phyloP scores from a whole-genome alignment of 148 eudicot genomes.

The Polygonum maritimum region DNA sequence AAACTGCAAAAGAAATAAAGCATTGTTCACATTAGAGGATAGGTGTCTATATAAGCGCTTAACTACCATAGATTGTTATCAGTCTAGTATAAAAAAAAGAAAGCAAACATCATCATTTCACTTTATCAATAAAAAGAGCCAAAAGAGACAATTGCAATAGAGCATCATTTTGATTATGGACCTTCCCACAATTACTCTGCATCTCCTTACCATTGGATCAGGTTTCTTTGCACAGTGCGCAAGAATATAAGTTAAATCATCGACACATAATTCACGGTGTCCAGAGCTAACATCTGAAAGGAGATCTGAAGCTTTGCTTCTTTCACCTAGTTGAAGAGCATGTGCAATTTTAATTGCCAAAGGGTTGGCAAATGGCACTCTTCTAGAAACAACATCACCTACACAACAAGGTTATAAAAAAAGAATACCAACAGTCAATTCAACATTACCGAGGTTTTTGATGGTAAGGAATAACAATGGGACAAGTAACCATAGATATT shows the following conservation, averaged over 20 bases:
- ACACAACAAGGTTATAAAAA: slow-evolving; percentile 9
- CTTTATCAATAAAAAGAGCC: background rate
- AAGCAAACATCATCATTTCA: background rate
- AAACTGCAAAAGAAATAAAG: slow-evolving; percentile 47
- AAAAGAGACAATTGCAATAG: background rate
- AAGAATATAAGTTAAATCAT: slow-evolving; percentile 53
- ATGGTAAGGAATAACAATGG: background rate
- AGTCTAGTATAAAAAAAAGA: background rate
- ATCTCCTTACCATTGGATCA: slow-evolving; percentile 65
- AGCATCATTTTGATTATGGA: background rate
- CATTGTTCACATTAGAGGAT: background rate
- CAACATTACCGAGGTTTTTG: background rate
- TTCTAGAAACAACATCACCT: slow-evolving; percentile 25
- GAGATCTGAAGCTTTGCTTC: slow-evolving; percentile 51
- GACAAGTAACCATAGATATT: background rate
- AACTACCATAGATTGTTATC: background rate
- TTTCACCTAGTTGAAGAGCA: slow-evolving; percentile 64
- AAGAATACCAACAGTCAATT: background rate
- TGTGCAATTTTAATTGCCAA: slow-evolving; percentile 43
- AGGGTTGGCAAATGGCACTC: slow-evolving; percentile 21
- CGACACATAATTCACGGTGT: slow-evolving; percentile 17
- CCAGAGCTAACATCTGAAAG: slow-evolving; percentile 34
- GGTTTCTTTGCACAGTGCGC: slow-evolving; percentile 55
- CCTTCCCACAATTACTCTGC: background rate
- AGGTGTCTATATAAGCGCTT: background rate